Conservation (phyloP, 805 yeast species). For the Candida jianshihensis region DNA sequence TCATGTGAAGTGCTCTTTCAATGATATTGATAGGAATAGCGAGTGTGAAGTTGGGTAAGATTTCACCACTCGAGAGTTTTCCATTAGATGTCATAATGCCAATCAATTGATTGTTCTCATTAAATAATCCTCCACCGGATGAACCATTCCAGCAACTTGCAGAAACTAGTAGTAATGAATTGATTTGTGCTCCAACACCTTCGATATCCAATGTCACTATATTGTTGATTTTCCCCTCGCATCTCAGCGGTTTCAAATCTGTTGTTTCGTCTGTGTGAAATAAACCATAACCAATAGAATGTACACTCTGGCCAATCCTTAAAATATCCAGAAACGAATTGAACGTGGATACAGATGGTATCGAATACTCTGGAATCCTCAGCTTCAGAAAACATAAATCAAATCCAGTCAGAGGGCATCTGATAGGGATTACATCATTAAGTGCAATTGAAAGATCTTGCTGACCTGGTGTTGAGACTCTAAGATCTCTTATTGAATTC, state of each 20-base stretch:
- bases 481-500: slow-evolving; percentile 6
- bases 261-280: slow-evolving; percentile 8
- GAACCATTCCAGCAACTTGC: slow-evolving; percentile 26
- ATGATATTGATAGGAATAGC: slow-evolving; percentile 21
- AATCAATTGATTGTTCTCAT: slow-evolving; percentile 15
- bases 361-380: slow-evolving; percentile 1
- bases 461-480: slow-evolving; percentile 8
- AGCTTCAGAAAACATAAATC: slow-evolving; percentile 20
- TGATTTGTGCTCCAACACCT: slow-evolving; percentile 1
- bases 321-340: slow-evolving; percentile 5
- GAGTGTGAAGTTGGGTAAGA: slow-evolving; percentile 22
- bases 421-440: slow-evolving; percentile 9
- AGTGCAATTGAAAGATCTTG: slow-evolving; percentile 2
- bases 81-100: slow-evolving; percentile 26
- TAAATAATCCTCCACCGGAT: slow-evolving; percentile 24
- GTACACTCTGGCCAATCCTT: slow-evolving; percentile 12
- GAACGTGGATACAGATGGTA: slow-evolving; percentile 10
- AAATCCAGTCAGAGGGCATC: slow-evolving; percentile 18
- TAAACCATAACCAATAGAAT: slow-evolving; percentile 22
- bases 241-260: slow-evolving; percentile 13
- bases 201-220: slow-evolving; percentile 10
- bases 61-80: slow-evolving; percentile 20
- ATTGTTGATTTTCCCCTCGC: slow-evolving; percentile 17
- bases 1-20: slow-evolving; percentile 15
- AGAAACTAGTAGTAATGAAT: slow-evolving; percentile 17